Evolutionary conservation across 345 rosid genomes (phyloP).

Genomic region (Bruguiera parviflora): DNA sequence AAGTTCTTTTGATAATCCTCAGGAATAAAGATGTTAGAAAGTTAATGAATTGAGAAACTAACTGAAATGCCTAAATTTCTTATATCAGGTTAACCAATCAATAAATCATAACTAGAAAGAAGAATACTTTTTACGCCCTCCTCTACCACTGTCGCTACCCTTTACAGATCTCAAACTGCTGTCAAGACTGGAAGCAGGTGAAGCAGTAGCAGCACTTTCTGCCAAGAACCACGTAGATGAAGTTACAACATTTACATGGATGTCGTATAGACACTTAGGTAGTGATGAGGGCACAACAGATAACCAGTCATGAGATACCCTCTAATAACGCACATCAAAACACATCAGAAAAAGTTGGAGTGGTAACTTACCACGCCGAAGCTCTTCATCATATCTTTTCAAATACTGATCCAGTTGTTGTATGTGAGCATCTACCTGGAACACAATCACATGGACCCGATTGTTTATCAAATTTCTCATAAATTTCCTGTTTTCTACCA

Average conservation of each 20-base stretch:
- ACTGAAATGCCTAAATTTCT: neutral
- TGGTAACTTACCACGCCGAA: slow-evolving; percentile 57
- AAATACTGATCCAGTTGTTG: slow-evolving; percentile 91
- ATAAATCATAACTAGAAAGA: slow-evolving; percentile 16
- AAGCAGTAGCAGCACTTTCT: slow-evolving; percentile 51
- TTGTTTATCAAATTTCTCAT: too few species aligned
- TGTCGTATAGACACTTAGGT: neutral
- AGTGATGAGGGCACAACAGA: neutral
- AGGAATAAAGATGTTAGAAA: too few species aligned
- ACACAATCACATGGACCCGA: neutral
- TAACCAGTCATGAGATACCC: neutral
- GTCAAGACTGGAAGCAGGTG: slow-evolving; percentile 43
- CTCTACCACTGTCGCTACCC: slow-evolving; percentile 73
- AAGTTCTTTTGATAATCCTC: too few species aligned
- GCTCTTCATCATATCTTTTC: slow-evolving; percentile 72
- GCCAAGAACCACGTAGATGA: slow-evolving; percentile 16
- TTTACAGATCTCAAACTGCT: slow-evolving; percentile 57
- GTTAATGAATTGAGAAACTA: neutral
- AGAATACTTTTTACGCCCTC: slow-evolving; percentile 90
- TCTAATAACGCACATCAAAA: neutral
- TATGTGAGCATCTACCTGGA: slow-evolving; percentile 92
- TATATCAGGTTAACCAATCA: neutral
- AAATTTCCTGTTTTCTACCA: too few species aligned
- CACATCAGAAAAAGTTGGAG: neutral
- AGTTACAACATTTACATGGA: neutral